Evolutionary conservation across 345 rosid species (phyloP).

Genomic region (Pistacia vera): DNA sequence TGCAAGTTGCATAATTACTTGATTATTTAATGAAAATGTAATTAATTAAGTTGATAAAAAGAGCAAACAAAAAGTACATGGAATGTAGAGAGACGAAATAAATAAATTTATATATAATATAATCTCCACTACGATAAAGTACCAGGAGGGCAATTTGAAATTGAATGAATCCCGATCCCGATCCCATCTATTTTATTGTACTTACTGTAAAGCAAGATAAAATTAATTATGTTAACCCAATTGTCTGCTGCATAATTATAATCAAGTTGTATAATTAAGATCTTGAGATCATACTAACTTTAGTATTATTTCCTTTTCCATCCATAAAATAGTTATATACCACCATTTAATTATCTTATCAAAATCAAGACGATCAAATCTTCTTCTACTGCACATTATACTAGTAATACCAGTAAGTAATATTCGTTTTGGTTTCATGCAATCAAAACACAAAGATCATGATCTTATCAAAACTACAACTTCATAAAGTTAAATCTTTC

Average conservation of each 20-base stretch:
- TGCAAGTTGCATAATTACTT: too few relatives aligned
- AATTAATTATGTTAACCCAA: neutral
- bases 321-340: neutral
- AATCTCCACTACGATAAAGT: too few relatives aligned
- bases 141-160: neutral
- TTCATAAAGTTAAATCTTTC: neutral
- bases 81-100: too few relatives aligned
- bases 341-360: conserved; percentile 2
- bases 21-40: too few relatives aligned
- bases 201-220: neutral
- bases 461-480: conserved; percentile 13
- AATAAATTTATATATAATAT: too few relatives aligned
- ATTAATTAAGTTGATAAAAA: too few relatives aligned
- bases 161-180: neutral
- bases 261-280: neutral
- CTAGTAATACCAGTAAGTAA: too few relatives aligned
- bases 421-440: too few relatives aligned
- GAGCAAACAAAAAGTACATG: too few relatives aligned
- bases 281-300: conserved; percentile 6
- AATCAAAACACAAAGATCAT: neutral
- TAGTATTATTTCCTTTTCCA: conserved; percentile 2
- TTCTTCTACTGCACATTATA: too few relatives aligned
- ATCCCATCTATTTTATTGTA: neutral
- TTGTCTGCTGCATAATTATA: too few relatives aligned
- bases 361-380: neutral